These are phyloP conservation scores for Aspergillus oerlinghausenensis DNA, from an alignment of 2,329 filamentous ascomycete genomes.

Conservation along the genomic window DNA sequence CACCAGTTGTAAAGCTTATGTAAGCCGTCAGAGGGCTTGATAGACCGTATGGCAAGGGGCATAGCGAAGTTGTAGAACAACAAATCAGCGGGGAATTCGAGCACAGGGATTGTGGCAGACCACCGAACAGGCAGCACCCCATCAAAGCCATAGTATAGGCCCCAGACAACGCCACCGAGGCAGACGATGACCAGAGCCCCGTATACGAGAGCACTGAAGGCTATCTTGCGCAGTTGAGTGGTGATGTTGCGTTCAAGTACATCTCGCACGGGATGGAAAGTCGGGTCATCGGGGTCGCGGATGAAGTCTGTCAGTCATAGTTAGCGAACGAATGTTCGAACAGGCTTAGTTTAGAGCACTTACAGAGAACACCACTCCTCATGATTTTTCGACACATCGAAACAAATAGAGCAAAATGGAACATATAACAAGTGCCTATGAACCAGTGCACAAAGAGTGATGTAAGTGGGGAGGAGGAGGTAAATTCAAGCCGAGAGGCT, in stretches of 20 bases:
- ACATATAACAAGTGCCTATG: conserved; percentile 98
- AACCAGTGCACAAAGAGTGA: conserved; percentile 99
- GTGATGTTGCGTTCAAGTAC: conserved; percentile 89
- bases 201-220: conserved; percentile 93
- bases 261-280: conserved; percentile 95
- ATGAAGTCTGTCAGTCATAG: conserved; percentile 68
- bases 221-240: conserved; percentile 91
- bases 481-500: conserved; percentile 72
- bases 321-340: background rate
- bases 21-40: conserved; percentile 79
- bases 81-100: conserved; percentile 91
- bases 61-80: conserved; percentile 97
- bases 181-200: conserved; percentile 89
- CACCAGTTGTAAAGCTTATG: conserved; percentile 92
- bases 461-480: conserved; percentile 72
- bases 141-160: conserved; percentile 63
- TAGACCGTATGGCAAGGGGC: conserved; percentile 76
- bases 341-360: conserved; percentile 35
- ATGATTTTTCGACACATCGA: conserved; percentile 99
- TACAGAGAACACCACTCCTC: conserved; percentile 87
- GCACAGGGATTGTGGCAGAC: conserved; percentile 83
- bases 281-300: conserved; percentile 93
- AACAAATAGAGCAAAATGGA: conserved; percentile 97
- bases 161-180: conserved; percentile 93
- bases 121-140: conserved; percentile 86